A percentile compares a stretch with the other conserved stretches of the same genome.
Evolutionary conservation across 179 eudicot species (phyloP).

Genomic region (Carnegiea gigantea): DNA sequence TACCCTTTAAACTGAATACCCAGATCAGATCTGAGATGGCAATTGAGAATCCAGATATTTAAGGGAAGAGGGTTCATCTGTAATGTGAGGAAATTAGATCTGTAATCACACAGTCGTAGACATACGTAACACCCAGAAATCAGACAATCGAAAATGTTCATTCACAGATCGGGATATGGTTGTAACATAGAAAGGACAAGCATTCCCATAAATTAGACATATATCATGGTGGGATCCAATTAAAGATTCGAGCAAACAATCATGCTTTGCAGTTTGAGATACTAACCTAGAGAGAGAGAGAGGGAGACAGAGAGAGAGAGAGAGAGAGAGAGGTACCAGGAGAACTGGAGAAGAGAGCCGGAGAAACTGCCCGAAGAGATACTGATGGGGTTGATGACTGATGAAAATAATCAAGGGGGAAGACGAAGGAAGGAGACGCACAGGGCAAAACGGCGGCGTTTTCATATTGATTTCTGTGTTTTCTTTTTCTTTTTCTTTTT

Average conservation of each 20-base stretch:
- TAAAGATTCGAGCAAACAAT: not conserved
- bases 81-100: constrained; percentile 6
- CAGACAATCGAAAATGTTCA: not conserved
- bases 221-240: not conserved
- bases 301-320: constrained; percentile 5
- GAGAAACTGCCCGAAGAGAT: not conserved
- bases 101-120: not conserved
- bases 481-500: no score
- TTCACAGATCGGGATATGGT: not conserved
- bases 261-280: not conserved
- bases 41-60: constrained; percentile 14
- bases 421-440: no score
- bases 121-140: not conserved
- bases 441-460: no score
- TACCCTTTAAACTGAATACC: not conserved
- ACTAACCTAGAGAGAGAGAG: not conserved
- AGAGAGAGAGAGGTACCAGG: not conserved
- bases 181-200: not conserved
- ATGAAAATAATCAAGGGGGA: not conserved
- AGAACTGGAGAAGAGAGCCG: not conserved
- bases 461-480: no score
- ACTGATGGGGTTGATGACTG: not conserved
- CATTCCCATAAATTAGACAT: not conserved
- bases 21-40: constrained; percentile 28
- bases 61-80: not conserved